Conservation (phyloP, 768 basidiomycete genomes). For the Collybiopsis confluens region DNA sequence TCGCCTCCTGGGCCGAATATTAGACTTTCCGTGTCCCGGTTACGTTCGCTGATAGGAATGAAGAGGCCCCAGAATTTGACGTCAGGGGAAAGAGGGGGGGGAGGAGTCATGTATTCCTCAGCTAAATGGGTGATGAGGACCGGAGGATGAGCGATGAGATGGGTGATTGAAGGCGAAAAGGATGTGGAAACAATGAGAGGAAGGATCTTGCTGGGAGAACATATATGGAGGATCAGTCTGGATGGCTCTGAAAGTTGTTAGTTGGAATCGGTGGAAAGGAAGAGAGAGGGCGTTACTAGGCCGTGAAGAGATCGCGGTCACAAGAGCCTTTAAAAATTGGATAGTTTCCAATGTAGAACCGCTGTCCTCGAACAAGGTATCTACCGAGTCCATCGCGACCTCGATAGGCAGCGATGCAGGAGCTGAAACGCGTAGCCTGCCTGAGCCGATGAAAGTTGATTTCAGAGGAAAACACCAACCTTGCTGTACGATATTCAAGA, state of each 20-base stretch:
- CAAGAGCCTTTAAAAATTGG: conserved; percentile 45
- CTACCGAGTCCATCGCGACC: conserved; percentile 69
- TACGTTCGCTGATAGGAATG: conserved; percentile 60
- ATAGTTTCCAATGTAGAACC: conserved; percentile 51
- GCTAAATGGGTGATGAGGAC: conserved; percentile 65
- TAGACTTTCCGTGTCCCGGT: conserved; percentile 53
- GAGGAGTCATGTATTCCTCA: conserved; percentile 64
- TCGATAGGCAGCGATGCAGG: conserved; percentile 45
- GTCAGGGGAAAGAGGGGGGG: conserved; percentile 57
- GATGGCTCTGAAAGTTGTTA: conserved; percentile 36
- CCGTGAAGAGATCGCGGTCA: conserved; percentile 39
- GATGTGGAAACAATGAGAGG: conserved; percentile 54
- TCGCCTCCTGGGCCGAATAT: conserved; percentile 54
- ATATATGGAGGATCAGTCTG: conserved; percentile 56
- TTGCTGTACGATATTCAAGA: conserved; percentile 39
- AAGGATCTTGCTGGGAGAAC: conserved; percentile 43
- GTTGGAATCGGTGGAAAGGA: neutral
- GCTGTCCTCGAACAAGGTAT: conserved; percentile 58
- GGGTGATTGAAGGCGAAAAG: conserved; percentile 62
- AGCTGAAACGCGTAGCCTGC: conserved; percentile 13
- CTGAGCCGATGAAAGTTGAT: too few relatives aligned
- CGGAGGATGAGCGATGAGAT: conserved; percentile 67
- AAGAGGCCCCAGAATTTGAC: conserved; percentile 82
- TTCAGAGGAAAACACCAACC: conserved; percentile 25
- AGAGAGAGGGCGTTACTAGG: conserved; percentile 44